phyloP scores from a whole-genome alignment of 2,329 filamentous ascomycete species.

The Pyrenochaeta sp. region DNA sequence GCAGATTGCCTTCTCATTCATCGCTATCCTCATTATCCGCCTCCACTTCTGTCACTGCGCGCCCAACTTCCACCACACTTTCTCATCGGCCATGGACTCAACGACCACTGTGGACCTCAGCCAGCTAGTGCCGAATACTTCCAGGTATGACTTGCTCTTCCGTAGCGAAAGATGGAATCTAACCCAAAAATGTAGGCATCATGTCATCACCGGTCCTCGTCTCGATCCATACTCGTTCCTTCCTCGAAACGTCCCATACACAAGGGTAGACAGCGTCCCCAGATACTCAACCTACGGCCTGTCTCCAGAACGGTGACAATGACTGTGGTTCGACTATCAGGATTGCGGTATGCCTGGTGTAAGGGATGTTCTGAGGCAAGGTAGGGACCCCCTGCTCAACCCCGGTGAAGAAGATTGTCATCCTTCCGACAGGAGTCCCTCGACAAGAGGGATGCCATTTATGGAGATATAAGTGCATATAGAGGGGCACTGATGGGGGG shows the following conservation, averaged over 20 bases:
- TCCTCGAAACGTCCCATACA: constrained; percentile 16
- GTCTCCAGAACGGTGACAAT: constrained; percentile 18
- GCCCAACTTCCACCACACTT: constrained; percentile 14
- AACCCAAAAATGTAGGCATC: constrained; percentile 17
- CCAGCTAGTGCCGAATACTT: constrained; percentile 18
- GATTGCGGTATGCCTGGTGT: constrained; percentile 19
- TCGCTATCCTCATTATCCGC: constrained; percentile 11
- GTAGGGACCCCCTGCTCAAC: constrained; percentile 19
- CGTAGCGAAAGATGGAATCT: constrained; percentile 16
- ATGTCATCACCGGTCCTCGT: constrained; percentile 20
- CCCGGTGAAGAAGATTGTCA: constrained; percentile 17
- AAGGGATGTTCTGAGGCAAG: constrained; percentile 21
- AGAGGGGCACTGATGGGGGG: constrained; percentile 18
- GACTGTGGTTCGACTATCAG: constrained; percentile 22
- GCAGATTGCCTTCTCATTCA: constrained; percentile 15
- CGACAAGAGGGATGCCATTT: constrained; percentile 19
- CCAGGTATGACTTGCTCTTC: constrained; percentile 18
- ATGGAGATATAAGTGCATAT: constrained; percentile 18
- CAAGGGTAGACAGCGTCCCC: constrained; percentile 14
- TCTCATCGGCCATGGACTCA: constrained; percentile 17
- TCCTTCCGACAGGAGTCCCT: constrained; percentile 18
- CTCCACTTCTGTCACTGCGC: constrained; percentile 15
- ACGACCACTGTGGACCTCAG: constrained; percentile 20
- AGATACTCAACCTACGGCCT: constrained; percentile 21
- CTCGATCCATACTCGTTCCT: constrained; percentile 17